Base-by-base conservation (phyloP, 2,329 filamentous ascomycete genomes). In the Aspergillus brasiliensis region DNA sequence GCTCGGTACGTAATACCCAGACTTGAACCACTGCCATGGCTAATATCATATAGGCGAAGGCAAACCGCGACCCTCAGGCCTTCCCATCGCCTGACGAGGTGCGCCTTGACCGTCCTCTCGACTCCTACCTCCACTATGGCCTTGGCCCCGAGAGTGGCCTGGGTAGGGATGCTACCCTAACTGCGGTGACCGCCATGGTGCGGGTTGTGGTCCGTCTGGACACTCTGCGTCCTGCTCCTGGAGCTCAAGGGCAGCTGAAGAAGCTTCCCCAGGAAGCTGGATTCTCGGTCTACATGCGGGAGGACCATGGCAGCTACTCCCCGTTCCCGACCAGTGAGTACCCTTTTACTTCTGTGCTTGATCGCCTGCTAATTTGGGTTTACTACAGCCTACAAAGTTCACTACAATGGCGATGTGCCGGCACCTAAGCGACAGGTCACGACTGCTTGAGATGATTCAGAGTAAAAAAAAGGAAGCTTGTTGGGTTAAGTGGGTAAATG, bases 121-220 rank as follows among this genome's bases (percentile, higher is more conserved):
- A 86, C 2, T 78, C 78, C 0, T 92, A 93, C 72, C 82, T 90
- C 61, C 83, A 86, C 72, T 87, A 88, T 64, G 85, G 85, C 11
- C 78, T 82, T 0, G 89, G 88, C 0, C 82, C 87, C 4, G 85
- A 90, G 67, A 78, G 83, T 2, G 87, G 84, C 61, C 79, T 91
- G 0, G 88, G 88, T 1, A 80, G 81, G 25, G 83, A 87, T 15
- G 82, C 84, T 11, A 86, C 82, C 69, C 81, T 86, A 62, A 80
- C 86, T 2, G 88, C 86, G 0, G 76, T 92, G 59, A 84, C 85
- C 0, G 84, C 88, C 64, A 88, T 91, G 80, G 84, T 92, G 73
- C 84, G 89, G 51, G 83, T 84, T 0, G 75, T 91, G 2, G 89
- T 88, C 67, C 78, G 81, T 60, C 78, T 86, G 65, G 81, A 84